phyloP scores from a whole-genome alignment of 73 alveolate genomes.

The Stentor coeruleus region DNA sequence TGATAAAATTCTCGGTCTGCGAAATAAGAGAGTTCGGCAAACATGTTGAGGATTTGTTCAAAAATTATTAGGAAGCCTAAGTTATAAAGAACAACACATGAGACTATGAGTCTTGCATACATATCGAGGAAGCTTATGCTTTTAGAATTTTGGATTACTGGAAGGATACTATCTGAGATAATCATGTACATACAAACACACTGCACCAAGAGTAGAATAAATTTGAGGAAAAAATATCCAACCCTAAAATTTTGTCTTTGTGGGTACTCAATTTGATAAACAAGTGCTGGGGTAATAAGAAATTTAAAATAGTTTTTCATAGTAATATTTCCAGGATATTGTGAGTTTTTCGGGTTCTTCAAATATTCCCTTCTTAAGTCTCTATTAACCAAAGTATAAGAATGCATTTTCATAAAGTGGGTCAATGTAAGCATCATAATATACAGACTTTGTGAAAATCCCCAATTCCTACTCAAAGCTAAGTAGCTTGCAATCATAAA shows the following conservation, averaged over 20 bases:
- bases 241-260: constrained; percentile 29
- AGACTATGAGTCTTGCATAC: background rate
- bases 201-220: constrained; percentile 16
- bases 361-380: constrained; percentile 26
- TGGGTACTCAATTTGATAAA: constrained; percentile 57
- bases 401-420: constrained; percentile 49
- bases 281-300: constrained; percentile 50
- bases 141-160: constrained; percentile 19
- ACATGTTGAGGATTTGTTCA: constrained; percentile 30
- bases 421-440: constrained; percentile 27
- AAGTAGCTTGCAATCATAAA: constrained; percentile 32
- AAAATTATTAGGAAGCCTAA: constrained; percentile 27
- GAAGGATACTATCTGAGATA: constrained; percentile 27
- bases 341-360: background rate
- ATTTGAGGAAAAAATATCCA: constrained; percentile 30
- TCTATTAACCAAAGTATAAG: constrained; percentile 44
- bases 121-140: background rate
- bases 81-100: background rate
- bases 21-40: constrained; percentile 38
- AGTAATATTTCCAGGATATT: constrained; percentile 53
- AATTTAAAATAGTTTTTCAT: constrained; percentile 41
- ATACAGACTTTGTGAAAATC: background rate
- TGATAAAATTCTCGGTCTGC: constrained; percentile 42
- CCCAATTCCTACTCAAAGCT: constrained; percentile 41
- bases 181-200: constrained; percentile 33